phyloP scores from a whole-genome alignment of 2,329 filamentous ascomycete genomes.

The Neurospora crassa region DNA sequence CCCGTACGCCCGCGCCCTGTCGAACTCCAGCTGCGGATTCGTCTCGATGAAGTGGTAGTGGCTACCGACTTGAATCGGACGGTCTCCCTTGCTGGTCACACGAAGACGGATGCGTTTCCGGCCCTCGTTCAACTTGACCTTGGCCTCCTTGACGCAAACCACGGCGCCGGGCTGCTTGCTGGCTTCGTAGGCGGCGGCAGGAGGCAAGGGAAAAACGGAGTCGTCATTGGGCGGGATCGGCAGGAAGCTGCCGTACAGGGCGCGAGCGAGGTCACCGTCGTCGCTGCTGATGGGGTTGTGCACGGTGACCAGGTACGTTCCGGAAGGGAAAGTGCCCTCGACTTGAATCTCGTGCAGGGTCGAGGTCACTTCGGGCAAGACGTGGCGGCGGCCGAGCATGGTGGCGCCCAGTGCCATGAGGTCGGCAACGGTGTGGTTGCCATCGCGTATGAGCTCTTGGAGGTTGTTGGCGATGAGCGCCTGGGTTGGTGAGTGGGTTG shows the following conservation, averaged over 20 bases:
- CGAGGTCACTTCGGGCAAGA: constrained; percentile 69
- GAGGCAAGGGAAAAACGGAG: constrained; percentile 53
- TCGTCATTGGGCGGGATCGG: constrained; percentile 58
- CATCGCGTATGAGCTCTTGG: constrained; percentile 96
- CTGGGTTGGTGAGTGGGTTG: constrained; percentile 27
- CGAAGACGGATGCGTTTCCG: constrained; percentile 62
- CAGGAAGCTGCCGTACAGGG: constrained; percentile 84
- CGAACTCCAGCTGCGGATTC: constrained; percentile 85
- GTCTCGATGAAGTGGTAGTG: constrained; percentile 95
- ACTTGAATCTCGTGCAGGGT: constrained; percentile 82
- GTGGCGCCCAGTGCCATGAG: constrained; percentile 87
- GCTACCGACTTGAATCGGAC: constrained; percentile 85
- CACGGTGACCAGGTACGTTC: constrained; percentile 90
- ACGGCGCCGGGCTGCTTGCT: constrained; percentile 71
- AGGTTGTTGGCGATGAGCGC: constrained; percentile 80
- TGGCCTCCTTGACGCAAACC: constrained; percentile 56
- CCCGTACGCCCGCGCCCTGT: constrained; percentile 72
- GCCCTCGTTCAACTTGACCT: constrained; percentile 62
- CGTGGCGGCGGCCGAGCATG: constrained; percentile 88
- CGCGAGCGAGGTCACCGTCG: constrained; percentile 77
- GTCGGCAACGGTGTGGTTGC: constrained; percentile 80
- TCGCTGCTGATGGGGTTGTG: constrained; percentile 81
- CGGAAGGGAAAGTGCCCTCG: constrained; percentile 84
- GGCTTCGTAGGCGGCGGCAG: constrained; percentile 55
- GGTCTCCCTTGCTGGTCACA: constrained; percentile 79